Percentiles rank a stretch among this genome's conserved stretches.
Evolutionary conservation across 2,329 filamentous ascomycete species (phyloP).

Genomic region (Ambrosiella xylebori): DNA sequence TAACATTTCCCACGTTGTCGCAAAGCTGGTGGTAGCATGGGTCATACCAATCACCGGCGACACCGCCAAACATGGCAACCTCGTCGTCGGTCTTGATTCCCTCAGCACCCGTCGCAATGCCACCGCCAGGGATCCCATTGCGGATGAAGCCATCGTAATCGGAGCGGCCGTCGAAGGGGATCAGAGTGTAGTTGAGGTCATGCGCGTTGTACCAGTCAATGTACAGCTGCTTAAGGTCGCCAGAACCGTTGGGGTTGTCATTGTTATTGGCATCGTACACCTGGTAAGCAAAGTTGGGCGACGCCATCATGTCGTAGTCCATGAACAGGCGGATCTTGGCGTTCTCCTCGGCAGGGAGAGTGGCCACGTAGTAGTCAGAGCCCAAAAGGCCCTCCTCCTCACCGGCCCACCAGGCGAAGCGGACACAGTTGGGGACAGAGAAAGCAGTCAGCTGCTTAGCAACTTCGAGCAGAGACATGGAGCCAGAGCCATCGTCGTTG

Average conservation of each 20-base stretch:
- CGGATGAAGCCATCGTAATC: slow-evolving; percentile 67
- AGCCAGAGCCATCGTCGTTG: slow-evolving; percentile 62
- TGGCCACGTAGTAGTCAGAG: slow-evolving; percentile 43
- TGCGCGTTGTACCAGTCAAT: slow-evolving; percentile 46
- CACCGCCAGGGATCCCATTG: slow-evolving; percentile 54
- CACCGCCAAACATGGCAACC: slow-evolving; percentile 50
- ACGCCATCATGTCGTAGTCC: slow-evolving; percentile 56
- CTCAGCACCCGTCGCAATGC: slow-evolving; percentile 63
- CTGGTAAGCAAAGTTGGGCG: slow-evolving; percentile 48
- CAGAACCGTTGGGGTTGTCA: slow-evolving; percentile 52
- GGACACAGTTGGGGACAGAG: slow-evolving; percentile 45
- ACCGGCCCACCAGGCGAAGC: slow-evolving; percentile 51
- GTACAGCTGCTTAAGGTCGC: slow-evolving; percentile 51
- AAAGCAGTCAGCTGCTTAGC: slow-evolving; percentile 41
- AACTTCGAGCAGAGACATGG: slow-evolving; percentile 42
- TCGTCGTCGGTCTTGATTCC: slow-evolving; percentile 56
- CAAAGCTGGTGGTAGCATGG: slow-evolving; percentile 45
- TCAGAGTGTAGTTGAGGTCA: slow-evolving; percentile 49
- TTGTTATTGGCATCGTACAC: slow-evolving; percentile 57
- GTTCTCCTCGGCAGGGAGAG: slow-evolving; percentile 40
- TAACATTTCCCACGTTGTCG: slow-evolving; percentile 40
- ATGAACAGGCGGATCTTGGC: slow-evolving; percentile 46
- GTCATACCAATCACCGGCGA: slow-evolving; percentile 42
- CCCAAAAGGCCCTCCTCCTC: slow-evolving; percentile 50
- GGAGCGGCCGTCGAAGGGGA: slow-evolving; percentile 60